These are phyloP conservation scores for Aspergillus sp. DNA, from an alignment of 2,329 filamentous ascomycete genomes.

Conservation along the genomic window DNA sequence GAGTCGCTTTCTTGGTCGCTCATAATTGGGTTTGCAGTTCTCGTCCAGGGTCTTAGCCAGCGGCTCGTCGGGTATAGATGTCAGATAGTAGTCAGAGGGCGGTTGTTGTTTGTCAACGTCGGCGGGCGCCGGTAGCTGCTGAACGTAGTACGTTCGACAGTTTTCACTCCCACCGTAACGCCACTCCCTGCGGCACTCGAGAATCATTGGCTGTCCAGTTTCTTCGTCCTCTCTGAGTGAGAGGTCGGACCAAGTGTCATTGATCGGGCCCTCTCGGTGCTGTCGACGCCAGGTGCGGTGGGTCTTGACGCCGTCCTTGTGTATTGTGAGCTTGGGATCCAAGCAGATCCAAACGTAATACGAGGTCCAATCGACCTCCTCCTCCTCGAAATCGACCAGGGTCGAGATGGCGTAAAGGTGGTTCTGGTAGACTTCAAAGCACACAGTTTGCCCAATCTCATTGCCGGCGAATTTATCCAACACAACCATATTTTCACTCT, in stretches of 20 bases:
- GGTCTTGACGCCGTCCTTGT: conserved; percentile 41
- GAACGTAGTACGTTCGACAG: conserved; percentile 65
- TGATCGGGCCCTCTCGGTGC: conserved; percentile 68
- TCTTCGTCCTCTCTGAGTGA: conserved; percentile 61
- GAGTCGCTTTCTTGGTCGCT: conserved; percentile 38
- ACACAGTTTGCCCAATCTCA: conserved; percentile 67
- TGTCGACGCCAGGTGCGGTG: conserved; percentile 64
- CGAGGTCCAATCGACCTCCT: conserved; percentile 66
- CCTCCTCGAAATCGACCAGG: conserved; percentile 59
- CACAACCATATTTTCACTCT: conserved; percentile 47
- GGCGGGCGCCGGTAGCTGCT: conserved; percentile 35
- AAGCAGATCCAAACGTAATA: conserved; percentile 69
- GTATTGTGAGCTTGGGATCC: conserved; percentile 47
- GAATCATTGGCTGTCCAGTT: conserved; percentile 58
- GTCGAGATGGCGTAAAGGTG: conserved; percentile 72
- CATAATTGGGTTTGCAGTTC: conserved; percentile 32
- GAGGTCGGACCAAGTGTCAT: conserved; percentile 71
- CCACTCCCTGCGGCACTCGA: conserved; percentile 72
- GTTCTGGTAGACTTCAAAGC: conserved; percentile 67
- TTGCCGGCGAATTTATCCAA: conserved; percentile 61
- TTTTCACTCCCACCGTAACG: conserved; percentile 56
- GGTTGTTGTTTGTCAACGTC: conserved; percentile 22
- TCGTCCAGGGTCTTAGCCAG: conserved; percentile 28
- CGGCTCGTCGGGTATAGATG: conserved; percentile 28
- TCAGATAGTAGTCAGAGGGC: conserved; percentile 13